These are phyloP conservation scores for Misopates orontium DNA, from an alignment of 257 asterid genomes.

Conservation along the genomic window DNA sequence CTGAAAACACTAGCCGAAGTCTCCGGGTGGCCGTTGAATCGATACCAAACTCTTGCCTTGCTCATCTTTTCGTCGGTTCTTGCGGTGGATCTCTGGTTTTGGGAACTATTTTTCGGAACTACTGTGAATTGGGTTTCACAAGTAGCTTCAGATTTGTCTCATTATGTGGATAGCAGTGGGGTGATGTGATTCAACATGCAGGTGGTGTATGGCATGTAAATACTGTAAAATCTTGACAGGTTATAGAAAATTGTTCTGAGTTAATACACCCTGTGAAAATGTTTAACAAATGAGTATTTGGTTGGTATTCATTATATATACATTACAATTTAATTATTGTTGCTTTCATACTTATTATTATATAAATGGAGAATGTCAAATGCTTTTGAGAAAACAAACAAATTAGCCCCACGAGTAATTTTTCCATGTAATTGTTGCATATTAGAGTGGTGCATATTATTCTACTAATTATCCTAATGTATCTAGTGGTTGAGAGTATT, in stretches of 20 bases:
- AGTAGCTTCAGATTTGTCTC: slow-evolving; percentile 49
- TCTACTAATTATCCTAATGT: too few relatives aligned
- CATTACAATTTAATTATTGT: too few relatives aligned
- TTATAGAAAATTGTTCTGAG: not conserved
- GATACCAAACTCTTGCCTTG: slow-evolving; percentile 86
- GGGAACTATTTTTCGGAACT: slow-evolving; percentile 85
- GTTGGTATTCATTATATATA: too few relatives aligned
- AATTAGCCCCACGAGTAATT: too few relatives aligned
- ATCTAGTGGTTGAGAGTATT: too few relatives aligned
- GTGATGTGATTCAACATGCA: slow-evolving; percentile 32
- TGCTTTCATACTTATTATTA: too few relatives aligned
- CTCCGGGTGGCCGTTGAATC: slow-evolving; percentile 78
- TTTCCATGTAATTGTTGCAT: too few relatives aligned
- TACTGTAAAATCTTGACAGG: slow-evolving; percentile 12
- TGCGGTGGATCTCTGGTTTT: slow-evolving; percentile 90
- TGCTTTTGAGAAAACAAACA: too few relatives aligned
- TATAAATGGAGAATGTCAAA: too few relatives aligned
- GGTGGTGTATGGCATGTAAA: slow-evolving; percentile 6
- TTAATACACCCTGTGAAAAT: not conserved
- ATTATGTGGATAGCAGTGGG: slow-evolving; percentile 36
- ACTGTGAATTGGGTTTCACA: slow-evolving; percentile 64
- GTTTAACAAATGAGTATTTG: too few relatives aligned
- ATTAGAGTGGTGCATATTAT: too few relatives aligned
- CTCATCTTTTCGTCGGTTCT: slow-evolving; percentile 83
- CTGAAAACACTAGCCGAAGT: slow-evolving; percentile 56